Conservation (phyloP, 257 asterid genomes). For the Cordia subcordata region DNA sequence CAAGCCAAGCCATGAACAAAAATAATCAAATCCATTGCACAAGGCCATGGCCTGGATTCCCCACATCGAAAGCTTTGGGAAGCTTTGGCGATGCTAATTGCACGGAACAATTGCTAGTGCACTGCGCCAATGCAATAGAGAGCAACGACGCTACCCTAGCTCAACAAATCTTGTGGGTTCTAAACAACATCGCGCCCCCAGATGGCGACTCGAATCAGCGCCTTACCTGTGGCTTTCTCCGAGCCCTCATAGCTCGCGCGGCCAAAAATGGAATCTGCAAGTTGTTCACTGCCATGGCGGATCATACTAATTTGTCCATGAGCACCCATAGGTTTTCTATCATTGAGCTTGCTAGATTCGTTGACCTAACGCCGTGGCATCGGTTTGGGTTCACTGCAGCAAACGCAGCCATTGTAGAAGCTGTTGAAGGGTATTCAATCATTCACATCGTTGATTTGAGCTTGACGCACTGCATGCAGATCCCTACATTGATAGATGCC, state of each 20-base stretch:
- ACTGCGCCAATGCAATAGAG: slow-evolving; percentile 88
- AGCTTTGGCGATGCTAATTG: slow-evolving; percentile 68
- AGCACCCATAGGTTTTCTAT: slow-evolving; percentile 61
- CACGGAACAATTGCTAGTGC: slow-evolving; percentile 87
- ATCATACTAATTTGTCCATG: slow-evolving; percentile 18
- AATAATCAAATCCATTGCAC: slow-evolving; percentile 25
- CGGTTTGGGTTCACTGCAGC: slow-evolving; percentile 93
- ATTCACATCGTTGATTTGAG: slow-evolving; percentile 82
- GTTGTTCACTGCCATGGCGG: slow-evolving; percentile 52
- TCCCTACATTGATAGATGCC: slow-evolving; percentile 82
- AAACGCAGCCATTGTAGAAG: slow-evolving; percentile 70
- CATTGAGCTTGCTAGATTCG: slow-evolving; percentile 76
- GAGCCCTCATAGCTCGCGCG: slow-evolving; percentile 83
- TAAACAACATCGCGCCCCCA: slow-evolving; percentile 88
- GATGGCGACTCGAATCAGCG: slow-evolving; percentile 96
- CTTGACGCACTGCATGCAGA: slow-evolving; percentile 91
- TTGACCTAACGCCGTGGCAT: slow-evolving; percentile 97
- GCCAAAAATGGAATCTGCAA: slow-evolving; percentile 58
- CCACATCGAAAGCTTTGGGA: slow-evolving; percentile 40
- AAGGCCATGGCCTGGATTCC: slow-evolving; percentile 60
- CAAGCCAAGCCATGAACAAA: slow-evolving; percentile 26
- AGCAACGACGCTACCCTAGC: slow-evolving; percentile 83
- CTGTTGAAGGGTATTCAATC: slow-evolving; percentile 55
- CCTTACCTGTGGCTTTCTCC: slow-evolving; percentile 79
- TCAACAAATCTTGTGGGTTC: slow-evolving; percentile 93